These are phyloP conservation scores for Imleria badia DNA, from an alignment of 768 basidiomycete species.

Conservation along the genomic window DNA sequence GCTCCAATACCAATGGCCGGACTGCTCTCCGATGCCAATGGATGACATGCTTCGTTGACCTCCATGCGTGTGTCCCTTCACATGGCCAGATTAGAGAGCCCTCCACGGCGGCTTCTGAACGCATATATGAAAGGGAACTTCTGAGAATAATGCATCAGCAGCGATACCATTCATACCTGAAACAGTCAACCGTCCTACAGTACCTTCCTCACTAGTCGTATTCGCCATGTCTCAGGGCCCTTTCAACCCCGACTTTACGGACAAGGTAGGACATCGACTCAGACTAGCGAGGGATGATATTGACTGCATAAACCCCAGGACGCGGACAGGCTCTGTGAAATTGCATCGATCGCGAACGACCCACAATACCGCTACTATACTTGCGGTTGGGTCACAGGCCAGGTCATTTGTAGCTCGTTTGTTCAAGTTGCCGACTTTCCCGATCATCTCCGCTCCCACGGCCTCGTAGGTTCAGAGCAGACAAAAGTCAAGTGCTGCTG, in stretches of 20 bases:
- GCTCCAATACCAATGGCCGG: slow-evolving; percentile 13
- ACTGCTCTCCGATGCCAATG: slow-evolving; percentile 18
- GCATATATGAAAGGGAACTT: slow-evolving; percentile 18
- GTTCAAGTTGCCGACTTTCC: slow-evolving; percentile 13
- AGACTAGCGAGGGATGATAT: neutral
- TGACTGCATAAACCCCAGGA: slow-evolving; percentile 16
- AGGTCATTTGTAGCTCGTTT: neutral
- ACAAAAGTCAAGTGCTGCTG: slow-evolving; percentile 14
- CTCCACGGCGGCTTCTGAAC: slow-evolving; percentile 15
- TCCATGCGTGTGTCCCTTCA: slow-evolving; percentile 17
- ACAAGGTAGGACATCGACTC: slow-evolving; percentile 5
- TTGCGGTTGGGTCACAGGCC: slow-evolving; percentile 17
- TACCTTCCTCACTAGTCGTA: neutral
- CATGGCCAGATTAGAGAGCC: slow-evolving; percentile 17
- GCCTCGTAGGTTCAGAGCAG: slow-evolving; percentile 18
- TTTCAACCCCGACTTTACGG: slow-evolving; percentile 11
- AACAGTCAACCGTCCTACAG: neutral
- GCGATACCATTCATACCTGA: neutral
- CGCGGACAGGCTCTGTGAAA: neutral
- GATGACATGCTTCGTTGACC: slow-evolving; percentile 5
- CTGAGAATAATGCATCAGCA: slow-evolving; percentile 7
- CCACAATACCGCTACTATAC: slow-evolving; percentile 7
- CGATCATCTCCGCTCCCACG: slow-evolving; percentile 19
- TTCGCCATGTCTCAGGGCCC: neutral
- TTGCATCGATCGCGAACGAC: neutral